Evolutionary conservation across 176 grass and related monocot species (phyloP).

Genomic region (Rhipidocladum racemiflorum): DNA sequence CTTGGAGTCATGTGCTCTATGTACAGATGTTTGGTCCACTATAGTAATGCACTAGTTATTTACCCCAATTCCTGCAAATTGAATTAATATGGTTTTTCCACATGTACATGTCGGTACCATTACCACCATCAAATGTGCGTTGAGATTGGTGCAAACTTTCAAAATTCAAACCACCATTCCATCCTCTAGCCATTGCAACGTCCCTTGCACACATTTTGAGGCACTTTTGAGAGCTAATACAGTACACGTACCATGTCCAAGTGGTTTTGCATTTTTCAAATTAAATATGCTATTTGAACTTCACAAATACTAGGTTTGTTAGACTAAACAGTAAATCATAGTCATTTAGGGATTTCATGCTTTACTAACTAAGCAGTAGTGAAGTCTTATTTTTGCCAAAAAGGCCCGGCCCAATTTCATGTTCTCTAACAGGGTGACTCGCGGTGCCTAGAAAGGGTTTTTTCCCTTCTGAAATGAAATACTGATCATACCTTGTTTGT

Average conservation of each 20-base stretch:
- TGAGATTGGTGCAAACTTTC: too few species aligned
- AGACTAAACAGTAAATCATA: not conserved
- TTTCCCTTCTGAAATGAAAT: not conserved
- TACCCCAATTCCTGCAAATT: not conserved
- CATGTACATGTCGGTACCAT: too few species aligned
- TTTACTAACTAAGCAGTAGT: not conserved
- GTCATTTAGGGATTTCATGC: not conserved
- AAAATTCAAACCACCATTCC: too few species aligned
- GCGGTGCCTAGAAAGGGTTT: not conserved
- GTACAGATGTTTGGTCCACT: not conserved
- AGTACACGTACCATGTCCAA: too few species aligned
- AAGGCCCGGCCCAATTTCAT: not conserved
- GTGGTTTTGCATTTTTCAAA: too few species aligned
- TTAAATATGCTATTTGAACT: not conserved
- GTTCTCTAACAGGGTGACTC: not conserved
- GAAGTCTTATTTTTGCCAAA: not conserved
- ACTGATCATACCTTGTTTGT: not conserved
- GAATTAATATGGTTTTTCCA: too few species aligned
- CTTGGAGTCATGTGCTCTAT: not conserved
- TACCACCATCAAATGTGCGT: too few species aligned
- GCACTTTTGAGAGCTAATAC: too few species aligned
- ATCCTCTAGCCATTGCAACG: too few species aligned
- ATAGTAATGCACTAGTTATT: not conserved
- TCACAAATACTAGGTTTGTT: not conserved
- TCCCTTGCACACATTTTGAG: too few species aligned